Evolutionary conservation across 306 rosid genomes (phyloP), one percentile per base, ranked within the genome.

Genomic region (Dryas octopetala): DNA sequence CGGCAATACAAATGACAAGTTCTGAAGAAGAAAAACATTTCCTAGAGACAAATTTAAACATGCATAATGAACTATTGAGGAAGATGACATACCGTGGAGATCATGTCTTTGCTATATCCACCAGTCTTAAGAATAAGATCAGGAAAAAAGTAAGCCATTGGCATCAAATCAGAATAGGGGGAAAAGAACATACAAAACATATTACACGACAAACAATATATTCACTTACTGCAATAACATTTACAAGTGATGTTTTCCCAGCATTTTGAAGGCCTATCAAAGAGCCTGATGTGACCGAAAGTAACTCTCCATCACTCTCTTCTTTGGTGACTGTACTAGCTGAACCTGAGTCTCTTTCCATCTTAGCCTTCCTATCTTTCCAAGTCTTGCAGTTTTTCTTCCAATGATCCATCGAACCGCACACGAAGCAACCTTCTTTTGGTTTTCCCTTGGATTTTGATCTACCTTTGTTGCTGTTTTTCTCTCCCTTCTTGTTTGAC

Each of bases 191-290:
- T 28, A 41, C 54, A 60, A 48, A 67, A 49, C 6, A 50, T 52
- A 15, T 59, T n/a, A 6, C 23, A 62, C 43, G 5, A 15, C 28
- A 74, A 10, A 32, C 9, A 66, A 43, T 10, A 46, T 0, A 67
- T 17, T 76, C 52, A 88, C 93, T 80, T 85, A 91, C 93, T 45
- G 89, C 91, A 78, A 91, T 82, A 78, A 84, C 96, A 80, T 86
- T 91, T 54, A 91, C 88, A 76, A 88, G 88, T 1, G 93, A 91
- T 47, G 91, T 88, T 85, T 88, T 91, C 70, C 96, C 89, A 6
- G 93, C 91, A 88, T 90, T 85, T 81, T 88, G 91, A 80, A 91
- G 93, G 47, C 90, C 91, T 74, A 91, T 85, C 71, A 91, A 62
- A 60, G 96, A 88, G n/a, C n/a, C n/a, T n/a, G n/a, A n/a, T n/a